phyloP scores from a whole-genome alignment of 2,329 filamentous ascomycete genomes.

The Aspergillus hiratsukae region DNA sequence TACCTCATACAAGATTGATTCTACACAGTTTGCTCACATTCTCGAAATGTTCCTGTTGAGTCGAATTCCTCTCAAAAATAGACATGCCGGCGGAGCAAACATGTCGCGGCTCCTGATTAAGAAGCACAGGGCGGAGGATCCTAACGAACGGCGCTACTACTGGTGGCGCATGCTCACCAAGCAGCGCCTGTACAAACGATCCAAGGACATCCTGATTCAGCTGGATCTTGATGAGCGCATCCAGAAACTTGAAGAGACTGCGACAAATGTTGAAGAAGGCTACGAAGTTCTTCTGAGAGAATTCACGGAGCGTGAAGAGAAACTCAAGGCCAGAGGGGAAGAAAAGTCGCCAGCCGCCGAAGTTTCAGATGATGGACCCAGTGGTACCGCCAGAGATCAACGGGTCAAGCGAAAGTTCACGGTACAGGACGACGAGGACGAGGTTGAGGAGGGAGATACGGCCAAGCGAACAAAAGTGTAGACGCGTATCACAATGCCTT shows the following conservation, averaged over 20 bases:
- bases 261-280: constrained; percentile 55
- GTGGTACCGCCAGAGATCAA: constrained; percentile 12
- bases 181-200: constrained; percentile 58
- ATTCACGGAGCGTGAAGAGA: constrained; percentile 31
- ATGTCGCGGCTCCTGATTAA: constrained; percentile 48
- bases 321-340: constrained; percentile 22
- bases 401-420: constrained; percentile 31
- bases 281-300: constrained; percentile 52
- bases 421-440: constrained; percentile 27
- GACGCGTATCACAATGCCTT: background rate
- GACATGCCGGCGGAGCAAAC: constrained; percentile 47
- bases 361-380: constrained; percentile 20
- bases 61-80: constrained; percentile 48
- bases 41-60: constrained; percentile 60
- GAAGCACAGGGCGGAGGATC: constrained; percentile 44
- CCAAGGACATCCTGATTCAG: constrained; percentile 56
- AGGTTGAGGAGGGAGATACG: constrained; percentile 15
- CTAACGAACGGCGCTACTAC: constrained; percentile 57
- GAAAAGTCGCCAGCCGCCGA: constrained; percentile 24
- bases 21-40: constrained; percentile 58
- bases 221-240: constrained; percentile 54
- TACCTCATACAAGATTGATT: constrained; percentile 53
- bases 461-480: constrained; percentile 33
- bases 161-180: constrained; percentile 63
- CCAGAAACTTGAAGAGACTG: constrained; percentile 56